Evolutionary conservation across 2,329 filamentous ascomycete species (phyloP).

Genomic region (Hymenoscyphus infarciens): DNA sequence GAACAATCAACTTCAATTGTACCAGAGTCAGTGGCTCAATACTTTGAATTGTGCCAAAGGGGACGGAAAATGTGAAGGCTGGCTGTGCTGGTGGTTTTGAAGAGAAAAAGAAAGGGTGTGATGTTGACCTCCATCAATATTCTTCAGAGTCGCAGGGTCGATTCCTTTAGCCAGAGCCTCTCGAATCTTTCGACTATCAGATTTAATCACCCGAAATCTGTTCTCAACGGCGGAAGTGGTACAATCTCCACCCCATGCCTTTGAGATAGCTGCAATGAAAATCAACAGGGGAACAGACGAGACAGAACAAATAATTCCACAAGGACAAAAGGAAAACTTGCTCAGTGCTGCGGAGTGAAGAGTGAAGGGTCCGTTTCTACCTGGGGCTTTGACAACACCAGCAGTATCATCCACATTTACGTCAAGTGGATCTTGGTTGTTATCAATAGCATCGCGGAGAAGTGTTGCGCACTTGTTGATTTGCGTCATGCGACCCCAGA

Average conservation of each 20-base stretch:
- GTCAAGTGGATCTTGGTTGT: slow-evolving; percentile 22
- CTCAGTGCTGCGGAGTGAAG: slow-evolving; percentile 7
- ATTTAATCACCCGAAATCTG: slow-evolving; percentile 40
- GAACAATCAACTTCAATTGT: too few species aligned
- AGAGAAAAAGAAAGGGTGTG: not conserved
- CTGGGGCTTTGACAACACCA: slow-evolving; percentile 24
- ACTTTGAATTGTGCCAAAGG: not conserved
- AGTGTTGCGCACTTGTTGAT: slow-evolving; percentile 16
- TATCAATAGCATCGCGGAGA: slow-evolving; percentile 24
- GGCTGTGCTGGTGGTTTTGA: not conserved
- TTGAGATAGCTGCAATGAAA: slow-evolving; percentile 22
- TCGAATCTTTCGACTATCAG: slow-evolving; percentile 38
- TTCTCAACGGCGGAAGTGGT: slow-evolving; percentile 39
- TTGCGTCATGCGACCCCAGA: slow-evolving; percentile 8
- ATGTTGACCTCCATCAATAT: slow-evolving; percentile 20
- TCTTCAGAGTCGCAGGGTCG: slow-evolving; percentile 38
- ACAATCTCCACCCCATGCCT: slow-evolving; percentile 34
- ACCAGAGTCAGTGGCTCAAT: too few species aligned
- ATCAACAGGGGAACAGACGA: slow-evolving; percentile 21
- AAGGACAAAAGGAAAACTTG: slow-evolving; percentile 2
- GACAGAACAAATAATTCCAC: slow-evolving; percentile 3
- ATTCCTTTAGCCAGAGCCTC: slow-evolving; percentile 30
- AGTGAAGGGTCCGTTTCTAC: slow-evolving; percentile 7
- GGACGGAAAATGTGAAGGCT: not conserved
- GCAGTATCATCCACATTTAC: slow-evolving; percentile 18